Conservation (phyloP, 179 eudicot genomes). For the Heliamphora pulchella region DNA sequence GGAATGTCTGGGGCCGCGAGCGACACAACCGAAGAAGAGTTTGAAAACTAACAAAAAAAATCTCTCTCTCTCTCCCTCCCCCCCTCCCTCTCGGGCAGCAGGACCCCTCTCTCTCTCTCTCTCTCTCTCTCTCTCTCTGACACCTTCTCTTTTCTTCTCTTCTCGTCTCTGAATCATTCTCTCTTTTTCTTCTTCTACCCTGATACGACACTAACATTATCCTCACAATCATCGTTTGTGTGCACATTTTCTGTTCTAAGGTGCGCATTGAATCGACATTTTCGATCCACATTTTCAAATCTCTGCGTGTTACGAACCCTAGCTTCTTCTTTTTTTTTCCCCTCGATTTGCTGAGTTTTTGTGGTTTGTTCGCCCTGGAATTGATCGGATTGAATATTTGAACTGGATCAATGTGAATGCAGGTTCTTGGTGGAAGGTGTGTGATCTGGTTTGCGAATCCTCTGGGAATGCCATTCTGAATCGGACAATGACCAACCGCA, state of each 20-base stretch:
- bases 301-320: background rate
- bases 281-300: background rate
- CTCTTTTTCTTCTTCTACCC: background rate
- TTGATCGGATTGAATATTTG: conserved; percentile 1
- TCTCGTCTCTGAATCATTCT: no score
- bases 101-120: background rate
- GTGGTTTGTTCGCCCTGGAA: background rate
- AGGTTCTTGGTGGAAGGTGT: conserved; percentile 9
- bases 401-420: conserved; percentile 1
- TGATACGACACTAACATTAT: background rate
- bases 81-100: background rate
- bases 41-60: background rate
- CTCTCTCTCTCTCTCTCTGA: background rate
- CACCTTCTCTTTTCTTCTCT: no score
- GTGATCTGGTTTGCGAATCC: background rate
- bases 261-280: background rate
- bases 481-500: conserved; percentile 13
- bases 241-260: background rate
- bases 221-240: background rate
- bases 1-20: background rate
- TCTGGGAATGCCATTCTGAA: conserved; percentile 12
- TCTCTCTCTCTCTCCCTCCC: no score
- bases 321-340: background rate
- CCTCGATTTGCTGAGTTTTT: background rate
- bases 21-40: conserved; percentile 6